Conservation (phyloP, 2,329 filamentous ascomycete genomes). For the Talaromyces sp. region DNA sequence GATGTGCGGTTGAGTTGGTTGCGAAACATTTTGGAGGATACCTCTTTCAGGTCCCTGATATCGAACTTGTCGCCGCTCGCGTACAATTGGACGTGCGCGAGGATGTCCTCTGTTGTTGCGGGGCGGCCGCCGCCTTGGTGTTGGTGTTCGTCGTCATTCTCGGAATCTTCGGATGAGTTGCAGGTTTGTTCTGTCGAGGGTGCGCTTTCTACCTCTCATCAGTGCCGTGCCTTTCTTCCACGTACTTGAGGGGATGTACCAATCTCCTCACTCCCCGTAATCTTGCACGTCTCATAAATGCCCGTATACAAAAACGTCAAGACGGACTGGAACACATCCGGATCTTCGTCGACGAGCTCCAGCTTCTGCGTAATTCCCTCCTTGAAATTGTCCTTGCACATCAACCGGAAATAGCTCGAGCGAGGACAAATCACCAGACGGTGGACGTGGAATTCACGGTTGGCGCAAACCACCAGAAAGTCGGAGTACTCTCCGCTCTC, state of each 20-base stretch:
- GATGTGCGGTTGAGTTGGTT: constrained; percentile 18
- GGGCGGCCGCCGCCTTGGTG: constrained; percentile 10
- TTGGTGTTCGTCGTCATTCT: constrained; percentile 17
- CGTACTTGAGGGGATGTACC: background rate
- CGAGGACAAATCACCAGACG: constrained; percentile 36
- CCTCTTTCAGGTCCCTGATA: constrained; percentile 17
- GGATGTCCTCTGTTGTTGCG: constrained; percentile 18
- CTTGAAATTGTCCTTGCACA: constrained; percentile 27
- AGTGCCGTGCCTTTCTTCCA: background rate
- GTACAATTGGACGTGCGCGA: constrained; percentile 19
- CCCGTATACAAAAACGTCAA: constrained; percentile 20
- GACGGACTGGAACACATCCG: constrained; percentile 19
- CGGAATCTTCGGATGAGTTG: constrained; percentile 16
- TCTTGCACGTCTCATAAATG: constrained; percentile 19
- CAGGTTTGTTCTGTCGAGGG: constrained; percentile 9
- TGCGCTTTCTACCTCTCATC: background rate
- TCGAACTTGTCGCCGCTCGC: constrained; percentile 19
- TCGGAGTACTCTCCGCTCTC: constrained; percentile 32
- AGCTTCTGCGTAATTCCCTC: constrained; percentile 21
- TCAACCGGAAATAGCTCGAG: constrained; percentile 33
- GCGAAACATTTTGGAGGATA: constrained; percentile 18
- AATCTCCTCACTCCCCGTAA: constrained; percentile 9
- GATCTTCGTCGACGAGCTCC: constrained; percentile 18
- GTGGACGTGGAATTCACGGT: constrained; percentile 32
- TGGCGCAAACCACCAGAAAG: constrained; percentile 32